Evolutionary conservation across 192 early-diverging fungal genomes (phyloP), one percentile per base, ranked within the genome.

Genomic region (Entomortierella beljakovae): DNA sequence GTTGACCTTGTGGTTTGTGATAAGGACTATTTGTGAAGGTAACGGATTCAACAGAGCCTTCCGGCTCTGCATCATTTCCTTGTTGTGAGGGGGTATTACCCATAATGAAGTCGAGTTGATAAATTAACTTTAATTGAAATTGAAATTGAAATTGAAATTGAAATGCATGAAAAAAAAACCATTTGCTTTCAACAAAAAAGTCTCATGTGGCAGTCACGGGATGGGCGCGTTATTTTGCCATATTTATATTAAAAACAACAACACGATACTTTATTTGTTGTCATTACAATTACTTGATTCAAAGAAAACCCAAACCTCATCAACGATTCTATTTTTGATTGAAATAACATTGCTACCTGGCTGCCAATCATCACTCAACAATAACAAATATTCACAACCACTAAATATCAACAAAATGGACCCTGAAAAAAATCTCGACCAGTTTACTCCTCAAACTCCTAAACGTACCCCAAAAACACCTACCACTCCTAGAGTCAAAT

Each of bases 11-110:
- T 28, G 61, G 71, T 16, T 52, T 70, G 28, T 71, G 70, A 28
- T 71, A 64, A 37, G 60, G 64, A 33, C 13, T 67, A 49, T 77
- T 77, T 40, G 75, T 79, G 51, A 70, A 79, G 26, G 75, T 79
- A 26, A 79, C 61, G 15, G 75, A 62, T 51, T 79, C 75, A 25
- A 79, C 75, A 28, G 67, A 35, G 33, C 53, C 53, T 13, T 49
- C 51, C 25, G 67, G 2, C 35, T 79, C 75, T 1, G 20, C 15
- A 55, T 34, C 56, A 51, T 31, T 68, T 43, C 48, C 68, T 6
- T 37, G 32, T 23, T 48, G 58, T n/a, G 75, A 79, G 0, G 75
- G 75, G 38, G 75, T 34, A 62, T 79, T 79, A n/a, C 75, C 75
- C 75, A 79, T 79, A 16, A 11, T n/a, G 6, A 20, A 46, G 15